Evolutionary conservation across 345 rosid species (phyloP).

Genomic region (Xanthoceras sorbifolium): DNA sequence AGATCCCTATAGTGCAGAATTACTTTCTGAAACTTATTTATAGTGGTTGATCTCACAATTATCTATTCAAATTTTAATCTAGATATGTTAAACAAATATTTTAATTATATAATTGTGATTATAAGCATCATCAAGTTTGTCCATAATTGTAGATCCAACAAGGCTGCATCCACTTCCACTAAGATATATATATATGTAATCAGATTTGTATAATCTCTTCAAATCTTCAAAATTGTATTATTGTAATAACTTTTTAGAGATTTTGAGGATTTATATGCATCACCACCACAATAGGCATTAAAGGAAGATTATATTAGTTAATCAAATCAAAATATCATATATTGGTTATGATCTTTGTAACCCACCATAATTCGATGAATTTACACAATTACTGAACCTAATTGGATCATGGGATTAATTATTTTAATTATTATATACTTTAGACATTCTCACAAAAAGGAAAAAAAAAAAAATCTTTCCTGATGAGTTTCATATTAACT

Average conservation of each 20-base stretch:
- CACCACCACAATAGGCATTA: neutral
- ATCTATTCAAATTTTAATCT: constrained; percentile 1
- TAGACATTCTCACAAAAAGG: too few species aligned
- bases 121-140: neutral
- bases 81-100: neutral
- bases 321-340: neutral
- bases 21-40: too few species aligned
- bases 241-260: too few species aligned
- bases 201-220: constrained; percentile 10
- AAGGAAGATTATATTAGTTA: neutral
- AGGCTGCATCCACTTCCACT: constrained; percentile 11
- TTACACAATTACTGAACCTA: neutral
- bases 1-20: too few species aligned
- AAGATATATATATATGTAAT: neutral
- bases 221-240: constrained; percentile 2
- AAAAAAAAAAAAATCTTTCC: too few species aligned
- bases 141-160: neutral
- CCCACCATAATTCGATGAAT: neutral
- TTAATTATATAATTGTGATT: neutral
- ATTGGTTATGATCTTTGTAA: too few species aligned
- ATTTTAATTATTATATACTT: neutral
- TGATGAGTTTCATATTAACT: too few species aligned
- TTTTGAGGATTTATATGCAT: neutral
- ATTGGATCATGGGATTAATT: neutral
- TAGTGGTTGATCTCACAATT: too few species aligned